Evolutionary conservation across 176 grass and related monocot genomes (phyloP), one percentile per base, ranked within the genome.

Genomic region (Oryza glaberrima): DNA sequence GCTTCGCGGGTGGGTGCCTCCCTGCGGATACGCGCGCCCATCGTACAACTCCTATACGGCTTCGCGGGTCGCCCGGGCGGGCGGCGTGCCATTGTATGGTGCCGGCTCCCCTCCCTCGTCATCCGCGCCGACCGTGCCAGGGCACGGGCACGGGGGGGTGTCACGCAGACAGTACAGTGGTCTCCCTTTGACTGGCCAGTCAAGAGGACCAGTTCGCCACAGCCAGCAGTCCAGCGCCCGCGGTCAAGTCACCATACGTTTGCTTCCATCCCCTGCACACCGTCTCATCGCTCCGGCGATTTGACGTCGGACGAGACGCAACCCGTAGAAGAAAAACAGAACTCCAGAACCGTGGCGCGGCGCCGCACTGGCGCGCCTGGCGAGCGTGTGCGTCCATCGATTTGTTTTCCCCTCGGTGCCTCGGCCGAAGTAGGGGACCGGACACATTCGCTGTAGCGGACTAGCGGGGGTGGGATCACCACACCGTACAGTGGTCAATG

Each of bases 141-240:
- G 14, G 73, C 32, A 32, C 40, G 71, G 30, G 30, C 30, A 3
- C 30, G 30, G 30, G 72, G 35, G 52, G 56, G 56, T 6, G 72
- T 65, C 83, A 70, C 82, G 58, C 75, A 65, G 73, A 65, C 69
- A 49, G 11, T 20, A 60, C 25, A 56, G 48, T 67, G 13, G 22
- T 1, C 49, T 44, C 72, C 72, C 72, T 77, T 86, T 90, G 88
- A 86, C 88, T 46, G 54, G 43, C 32, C 8, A 71, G 49, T n/a
- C 70, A 88, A 40, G 52, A 56, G 34, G 69, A 16, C 72, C 25
- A 45, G 12, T 11, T 38, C 4, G 14, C 26, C 40, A 8, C 71
- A 15, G 22, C 54, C 54, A 63, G 23, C 58, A 63, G 58, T 23
- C 58, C 20, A 22, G 11, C 8, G 20, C 58, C 9, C 58, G 30